Percentiles rank a stretch among this genome's conserved stretches.
Conservation (phyloP, 139 green algal genomes). For the Dunaliella primolecta region DNA sequence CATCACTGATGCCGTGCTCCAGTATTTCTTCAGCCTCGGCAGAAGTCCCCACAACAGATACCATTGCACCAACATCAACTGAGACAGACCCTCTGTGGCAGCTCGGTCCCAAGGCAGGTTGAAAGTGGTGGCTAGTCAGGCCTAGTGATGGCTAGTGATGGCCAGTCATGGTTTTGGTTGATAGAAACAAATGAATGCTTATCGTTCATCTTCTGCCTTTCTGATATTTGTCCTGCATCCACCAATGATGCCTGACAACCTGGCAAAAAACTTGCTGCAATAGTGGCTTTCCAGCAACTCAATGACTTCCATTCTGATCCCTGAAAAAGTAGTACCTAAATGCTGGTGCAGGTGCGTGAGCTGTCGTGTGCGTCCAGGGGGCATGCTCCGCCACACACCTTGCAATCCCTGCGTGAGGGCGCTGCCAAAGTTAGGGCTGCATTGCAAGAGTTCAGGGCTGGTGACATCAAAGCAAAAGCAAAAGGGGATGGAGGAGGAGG, state of each 20-base stretch:
- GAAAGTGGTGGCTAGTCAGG: background rate
- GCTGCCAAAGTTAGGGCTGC: background rate
- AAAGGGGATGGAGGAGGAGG: conserved; percentile 5
- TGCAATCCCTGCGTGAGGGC: background rate
- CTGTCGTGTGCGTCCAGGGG: too few relatives aligned
- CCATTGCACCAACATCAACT: too few relatives aligned
- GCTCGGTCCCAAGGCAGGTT: background rate
- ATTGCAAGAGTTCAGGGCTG: conserved; percentile 7
- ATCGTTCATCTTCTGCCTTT: too few relatives aligned
- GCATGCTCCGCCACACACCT: background rate
- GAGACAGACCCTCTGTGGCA: background rate
- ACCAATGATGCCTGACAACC: background rate
- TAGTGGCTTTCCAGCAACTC: too few relatives aligned
- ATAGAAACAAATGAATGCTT: too few relatives aligned
- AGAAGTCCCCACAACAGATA: too few relatives aligned
- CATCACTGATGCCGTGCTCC: background rate
- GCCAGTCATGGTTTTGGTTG: background rate
- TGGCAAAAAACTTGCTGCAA: background rate
- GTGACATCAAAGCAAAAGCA: background rate
- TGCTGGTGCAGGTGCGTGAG: background rate
- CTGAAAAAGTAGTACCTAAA: background rate
- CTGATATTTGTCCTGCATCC: background rate
- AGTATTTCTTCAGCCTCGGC: too few relatives aligned
- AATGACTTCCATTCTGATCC: background rate
- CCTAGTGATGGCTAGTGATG: background rate